phyloP scores from a whole-genome alignment of 164 flowering plant species.

The Dillenia suffruticosa region DNA sequence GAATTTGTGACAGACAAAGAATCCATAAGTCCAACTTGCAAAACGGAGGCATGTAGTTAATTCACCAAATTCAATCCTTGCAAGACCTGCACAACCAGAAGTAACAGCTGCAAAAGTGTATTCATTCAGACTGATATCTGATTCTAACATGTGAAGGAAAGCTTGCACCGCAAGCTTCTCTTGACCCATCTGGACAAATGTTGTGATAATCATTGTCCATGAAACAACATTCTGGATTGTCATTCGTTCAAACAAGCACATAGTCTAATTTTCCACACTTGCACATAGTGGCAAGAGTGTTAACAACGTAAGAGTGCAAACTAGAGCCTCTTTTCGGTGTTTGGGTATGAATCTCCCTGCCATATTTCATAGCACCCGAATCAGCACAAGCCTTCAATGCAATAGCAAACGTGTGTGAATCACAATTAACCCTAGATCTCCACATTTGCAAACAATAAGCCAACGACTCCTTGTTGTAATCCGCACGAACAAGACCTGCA shows the following conservation, averaged over 20 bases:
- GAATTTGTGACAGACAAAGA: conserved; percentile 74
- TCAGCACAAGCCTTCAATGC: conserved; percentile 85
- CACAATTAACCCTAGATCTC: conserved; percentile 46
- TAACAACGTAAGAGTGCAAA: conserved; percentile 53
- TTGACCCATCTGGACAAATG: conserved; percentile 48
- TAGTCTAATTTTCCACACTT: conserved; percentile 71
- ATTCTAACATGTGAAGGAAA: conserved; percentile 49
- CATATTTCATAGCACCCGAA: conserved; percentile 35
- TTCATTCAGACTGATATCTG: conserved; percentile 60
- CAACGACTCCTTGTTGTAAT: conserved; percentile 42
- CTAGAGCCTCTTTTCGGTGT: conserved; percentile 54
- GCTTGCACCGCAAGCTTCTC: conserved; percentile 42
- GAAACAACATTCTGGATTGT: conserved; percentile 61
- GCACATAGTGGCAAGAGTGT: conserved; percentile 70
- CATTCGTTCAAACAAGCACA: conserved; percentile 61
- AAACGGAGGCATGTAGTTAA: conserved; percentile 64
- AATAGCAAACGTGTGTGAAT: conserved; percentile 64
- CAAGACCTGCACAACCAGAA: conserved; percentile 50
- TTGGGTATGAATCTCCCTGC: conserved; percentile 63
- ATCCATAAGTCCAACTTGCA: conserved; percentile 30
- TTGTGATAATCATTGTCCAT: conserved; percentile 59
- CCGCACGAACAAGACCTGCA: conserved; percentile 66
- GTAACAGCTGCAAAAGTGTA: conserved; percentile 72
- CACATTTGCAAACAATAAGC: conserved; percentile 56
- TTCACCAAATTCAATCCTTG: conserved; percentile 52